A percentile compares a stretch with the other conserved stretches of the same genome.
Conservation (phyloP, 139 green algal genomes). For the Trebouxia sp. region DNA sequence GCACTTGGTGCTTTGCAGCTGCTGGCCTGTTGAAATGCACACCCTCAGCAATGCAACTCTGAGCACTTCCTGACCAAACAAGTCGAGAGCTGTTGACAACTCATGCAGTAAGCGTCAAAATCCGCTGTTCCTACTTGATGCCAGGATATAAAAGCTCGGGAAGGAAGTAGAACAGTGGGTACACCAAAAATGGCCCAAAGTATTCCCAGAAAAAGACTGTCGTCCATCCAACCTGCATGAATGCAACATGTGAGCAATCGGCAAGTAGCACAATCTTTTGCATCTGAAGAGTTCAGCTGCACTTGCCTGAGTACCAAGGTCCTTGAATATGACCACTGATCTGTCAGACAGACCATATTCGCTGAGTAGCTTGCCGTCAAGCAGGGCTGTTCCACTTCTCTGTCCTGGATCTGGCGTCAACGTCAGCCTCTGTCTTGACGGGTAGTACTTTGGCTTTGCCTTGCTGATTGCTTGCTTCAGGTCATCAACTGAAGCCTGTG, state of each 20-base stretch:
- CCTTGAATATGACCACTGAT: conserved; percentile 85
- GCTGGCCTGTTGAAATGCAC: conserved; percentile 24
- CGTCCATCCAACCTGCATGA: conserved; percentile 83
- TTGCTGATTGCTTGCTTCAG: conserved; percentile 77
- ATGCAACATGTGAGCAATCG: not conserved
- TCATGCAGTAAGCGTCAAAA: not conserved
- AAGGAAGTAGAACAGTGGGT: conserved; percentile 91
- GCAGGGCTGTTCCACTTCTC: conserved; percentile 62
- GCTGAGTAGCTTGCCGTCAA: conserved; percentile 59
- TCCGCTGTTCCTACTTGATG: conserved; percentile 49
- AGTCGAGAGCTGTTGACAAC: not conserved
- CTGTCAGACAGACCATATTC: conserved; percentile 70
- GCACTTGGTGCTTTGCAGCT: conserved; percentile 24
- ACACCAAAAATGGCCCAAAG: conserved; percentile 91
- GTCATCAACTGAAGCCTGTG: conserved; percentile 78
- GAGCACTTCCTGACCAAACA: not conserved
- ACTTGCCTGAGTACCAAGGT: conserved; percentile 88
- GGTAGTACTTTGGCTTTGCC: conserved; percentile 58
- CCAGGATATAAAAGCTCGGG: conserved; percentile 72
- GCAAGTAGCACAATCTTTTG: not conserved
- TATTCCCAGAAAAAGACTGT: conserved; percentile 99
- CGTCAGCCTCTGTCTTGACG: conserved; percentile 75
- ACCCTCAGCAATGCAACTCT: not conserved
- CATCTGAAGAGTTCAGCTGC: not conserved
- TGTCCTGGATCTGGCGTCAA: conserved; percentile 65